Base-by-base conservation (phyloP, 2,329 filamentous ascomycete species). In the Teratosphaeria gauchensis region DNA sequence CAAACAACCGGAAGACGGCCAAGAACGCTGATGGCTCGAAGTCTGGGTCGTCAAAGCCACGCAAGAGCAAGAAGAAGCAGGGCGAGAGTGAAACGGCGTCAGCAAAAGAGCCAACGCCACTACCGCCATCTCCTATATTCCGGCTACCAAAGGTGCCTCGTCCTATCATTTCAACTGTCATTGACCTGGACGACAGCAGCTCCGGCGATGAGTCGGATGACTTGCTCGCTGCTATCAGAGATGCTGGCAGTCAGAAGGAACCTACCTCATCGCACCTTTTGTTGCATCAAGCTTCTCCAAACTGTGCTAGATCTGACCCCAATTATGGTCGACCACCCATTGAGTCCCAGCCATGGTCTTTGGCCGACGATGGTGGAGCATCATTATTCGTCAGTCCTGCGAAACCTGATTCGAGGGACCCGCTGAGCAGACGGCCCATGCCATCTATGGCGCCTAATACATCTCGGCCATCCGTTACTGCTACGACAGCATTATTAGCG, bases 61-160 rank as follows among this genome's bases (percentile, higher is more conserved):
- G 19, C 38, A 52, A 46, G 46, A 55, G 28, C 38, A 58, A 56
- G 38, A 56, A 57, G 54, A 57, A 55, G 14, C 12, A 32, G 8
- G 31, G 24, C n/a, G 35, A 42, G 35, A 42, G 35, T 16, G 35
- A 14, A 12, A 11, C 14, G 35, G 12, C 35, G n/a, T 5, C 35
- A 16, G 35, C 35, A 11, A 42, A 16, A 16, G 35, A 42, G 14
- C 35, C 11, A 4, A 14, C 35, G 12, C 35, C 35, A 42, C 35
- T 11, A 16, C 35, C 35, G 35, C 9, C 35, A 11, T 42, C 8
- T 12, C 35, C 35, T 11, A 42, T 14, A 11, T 42, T 42, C n/a
- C 35, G 35, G 12, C 35, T 12, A 16, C 35, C 35, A 2, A 42
- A 42, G 14, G 35, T 42, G 35, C 35, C 35, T 42, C 35, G 7